Percentiles rank a stretch among this genome's conserved stretches.
phyloP scores from a whole-genome alignment of 2,329 filamentous ascomycete genomes.

The Canariomyces notabilis region DNA sequence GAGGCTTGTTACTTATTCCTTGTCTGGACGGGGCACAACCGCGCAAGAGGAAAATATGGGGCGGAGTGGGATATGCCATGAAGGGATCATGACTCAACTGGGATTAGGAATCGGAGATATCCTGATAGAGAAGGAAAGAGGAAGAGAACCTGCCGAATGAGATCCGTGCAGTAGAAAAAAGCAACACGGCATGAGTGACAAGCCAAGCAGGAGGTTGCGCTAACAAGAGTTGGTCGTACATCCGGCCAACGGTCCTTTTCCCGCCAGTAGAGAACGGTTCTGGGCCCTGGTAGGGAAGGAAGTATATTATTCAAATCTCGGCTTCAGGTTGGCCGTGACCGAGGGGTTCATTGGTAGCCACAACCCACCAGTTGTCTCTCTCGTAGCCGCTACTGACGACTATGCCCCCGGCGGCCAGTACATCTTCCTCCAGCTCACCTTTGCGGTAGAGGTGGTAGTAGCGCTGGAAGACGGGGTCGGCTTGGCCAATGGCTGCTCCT shows the following conservation, averaged over 20 bases:
- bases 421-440: slow-evolving; percentile 80
- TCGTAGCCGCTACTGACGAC: slow-evolving; percentile 85
- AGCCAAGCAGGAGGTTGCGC: not conserved
- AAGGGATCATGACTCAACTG: not conserved
- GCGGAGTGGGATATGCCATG: not conserved
- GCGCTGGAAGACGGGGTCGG: slow-evolving; percentile 62
- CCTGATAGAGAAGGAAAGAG: not conserved
- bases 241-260: slow-evolving; percentile 1
- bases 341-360: slow-evolving; percentile 34
- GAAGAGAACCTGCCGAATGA: not conserved
- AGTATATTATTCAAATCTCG: slow-evolving; percentile 1
- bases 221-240: not conserved
- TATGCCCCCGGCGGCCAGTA: slow-evolving; percentile 65
- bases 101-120: not conserved
- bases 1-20: not conserved
- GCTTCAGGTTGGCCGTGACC: slow-evolving; percentile 11
- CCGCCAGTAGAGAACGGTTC: slow-evolving; percentile 2
- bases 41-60: not conserved
- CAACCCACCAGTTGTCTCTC: slow-evolving; percentile 97
- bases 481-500: slow-evolving; percentile 7
- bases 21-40: too few species aligned
- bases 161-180: not conserved
- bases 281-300: not conserved
- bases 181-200: not conserved
- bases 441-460: slow-evolving; percentile 92